Evolutionary conservation across 768 basidiomycete genomes (phyloP).

Genomic region (Phaeotremella skinneri): DNA sequence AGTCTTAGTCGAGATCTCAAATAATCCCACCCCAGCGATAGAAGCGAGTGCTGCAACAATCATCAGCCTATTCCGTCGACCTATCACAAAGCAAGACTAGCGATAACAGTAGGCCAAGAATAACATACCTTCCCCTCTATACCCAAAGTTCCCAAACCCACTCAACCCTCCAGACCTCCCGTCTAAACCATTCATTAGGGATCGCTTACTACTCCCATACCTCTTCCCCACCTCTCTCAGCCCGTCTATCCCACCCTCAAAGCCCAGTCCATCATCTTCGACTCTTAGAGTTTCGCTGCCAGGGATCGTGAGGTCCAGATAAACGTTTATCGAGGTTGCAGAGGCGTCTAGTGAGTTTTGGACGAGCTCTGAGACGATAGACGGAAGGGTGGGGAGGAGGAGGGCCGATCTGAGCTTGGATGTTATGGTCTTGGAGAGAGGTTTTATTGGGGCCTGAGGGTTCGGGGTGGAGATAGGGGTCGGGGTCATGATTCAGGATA

Average conservation of each 20-base stretch:
- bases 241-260: conserved; percentile 59
- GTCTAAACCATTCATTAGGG: not conserved
- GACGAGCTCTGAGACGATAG: conserved; percentile 77
- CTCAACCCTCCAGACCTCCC: conserved; percentile 1
- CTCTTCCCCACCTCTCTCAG: conserved; percentile 63
- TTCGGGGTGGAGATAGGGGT: not conserved
- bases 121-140: conserved; percentile 80
- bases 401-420: conserved; percentile 75
- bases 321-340: conserved; percentile 66
- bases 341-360: conserved; percentile 87
- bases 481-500: not conserved
- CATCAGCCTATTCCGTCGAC: not conserved
- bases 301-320: conserved; percentile 61
- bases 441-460: conserved; percentile 23
- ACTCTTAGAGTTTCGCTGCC: conserved; percentile 78
- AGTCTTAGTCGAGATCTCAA: conserved; percentile 82
- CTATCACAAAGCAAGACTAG: not conserved
- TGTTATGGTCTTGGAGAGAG: conserved; percentile 63
- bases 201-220: conserved; percentile 58
- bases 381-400: conserved; percentile 75
- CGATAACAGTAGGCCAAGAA: not conserved
- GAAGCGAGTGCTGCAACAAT: conserved; percentile 70
- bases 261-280: conserved; percentile 82
- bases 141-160: conserved; percentile 65
- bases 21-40: conserved; percentile 69